A percentile compares a stretch with the other conserved stretches of the same genome.
phyloP scores from a whole-genome alignment of 352 stramenopile genomes.

The Phytophthora pini region DNA sequence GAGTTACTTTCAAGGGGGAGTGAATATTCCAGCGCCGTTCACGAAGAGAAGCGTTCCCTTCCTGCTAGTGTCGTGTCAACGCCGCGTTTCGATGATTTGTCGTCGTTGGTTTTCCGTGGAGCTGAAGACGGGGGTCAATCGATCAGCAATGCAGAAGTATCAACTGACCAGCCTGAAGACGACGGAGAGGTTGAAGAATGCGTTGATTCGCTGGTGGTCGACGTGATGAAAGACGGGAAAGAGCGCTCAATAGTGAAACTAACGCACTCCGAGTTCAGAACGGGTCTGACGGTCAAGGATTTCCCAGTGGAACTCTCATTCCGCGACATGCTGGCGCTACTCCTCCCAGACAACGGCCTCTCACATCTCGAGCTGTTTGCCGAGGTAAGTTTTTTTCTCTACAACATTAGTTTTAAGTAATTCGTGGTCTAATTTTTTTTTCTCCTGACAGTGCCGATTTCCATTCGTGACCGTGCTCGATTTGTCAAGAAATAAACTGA shows the following conservation, averaged over 20 bases:
- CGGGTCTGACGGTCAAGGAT: constrained; percentile 48
- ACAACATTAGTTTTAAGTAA: not conserved
- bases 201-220: constrained; percentile 48
- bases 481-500: constrained; percentile 68
- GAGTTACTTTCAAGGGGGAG: constrained; percentile 28
- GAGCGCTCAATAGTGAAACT: constrained; percentile 59
- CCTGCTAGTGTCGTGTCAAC: constrained; percentile 20
- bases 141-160: not conserved
- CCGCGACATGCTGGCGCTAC: constrained; percentile 63
- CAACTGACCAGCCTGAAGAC: constrained; percentile 35
- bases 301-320: constrained; percentile 62
- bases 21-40: constrained; percentile 5
- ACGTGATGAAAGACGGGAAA: constrained; percentile 67
- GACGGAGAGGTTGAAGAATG: constrained; percentile 48
- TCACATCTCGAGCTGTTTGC: constrained; percentile 58
- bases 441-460: constrained; percentile 58
- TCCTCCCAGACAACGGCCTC: constrained; percentile 70
- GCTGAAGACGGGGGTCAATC: constrained; percentile 16
- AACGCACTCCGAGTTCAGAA: constrained; percentile 56
- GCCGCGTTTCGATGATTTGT: constrained; percentile 35
- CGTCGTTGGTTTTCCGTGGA: constrained; percentile 38
- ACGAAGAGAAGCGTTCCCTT: constrained; percentile 28
- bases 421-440: not conserved
- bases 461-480: constrained; percentile 59
- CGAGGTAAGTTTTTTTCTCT: constrained; percentile 42